Base-by-base conservation (phyloP, 345 rosid genomes). In the Rhizophora mangle region DNA sequence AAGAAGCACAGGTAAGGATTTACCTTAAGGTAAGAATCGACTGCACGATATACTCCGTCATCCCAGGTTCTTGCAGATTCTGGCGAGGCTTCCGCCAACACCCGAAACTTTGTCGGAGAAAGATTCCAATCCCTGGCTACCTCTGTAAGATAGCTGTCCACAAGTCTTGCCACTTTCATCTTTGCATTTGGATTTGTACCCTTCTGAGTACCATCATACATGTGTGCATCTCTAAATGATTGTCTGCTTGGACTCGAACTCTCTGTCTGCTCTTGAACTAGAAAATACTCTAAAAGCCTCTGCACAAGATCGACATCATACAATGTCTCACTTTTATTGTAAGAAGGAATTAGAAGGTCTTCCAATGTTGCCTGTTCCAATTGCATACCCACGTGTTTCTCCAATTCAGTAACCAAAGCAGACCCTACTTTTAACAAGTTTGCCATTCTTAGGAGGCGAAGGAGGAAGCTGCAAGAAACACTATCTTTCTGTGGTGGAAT, bases 21-120 rank as follows among this genome's bases (percentile, higher is more conserved):
- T 72, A 79, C 82, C 82, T 79, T 79, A 1, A 91, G 95, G 71
- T 92, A 95, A 43, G 97, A 95, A 86, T 95, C 99, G 0, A 95
- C 80, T 26, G 99, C 99, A 51, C 97, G 83, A 81, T 95, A 95
- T 29, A 95, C 89, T n/a, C 99, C 99, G 80, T 92, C 97, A 39
- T 95, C 99, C 0, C 97, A 90, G n/a, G 91, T 86, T 76, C 99
- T 84, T 0, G 99, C 99, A 62, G 96, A 87, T 68, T 92, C 99
- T 0, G 96, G 99, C 74, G 92, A 84, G 10, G 99, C 99, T 76
- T 95, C 99, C 8, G 97, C 97, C 62, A 95, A 81, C 19, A 92
- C 96, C 77, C 89, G 97, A 74, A 95, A 95, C 81, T 95, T 95
- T 1, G 96, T 92, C 60, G 87, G 69, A 20, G 93, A 86, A 22